Evolutionary conservation across 192 early-diverging fungal species (phyloP).

Genomic region (Umbelopsis ramanniana): DNA sequence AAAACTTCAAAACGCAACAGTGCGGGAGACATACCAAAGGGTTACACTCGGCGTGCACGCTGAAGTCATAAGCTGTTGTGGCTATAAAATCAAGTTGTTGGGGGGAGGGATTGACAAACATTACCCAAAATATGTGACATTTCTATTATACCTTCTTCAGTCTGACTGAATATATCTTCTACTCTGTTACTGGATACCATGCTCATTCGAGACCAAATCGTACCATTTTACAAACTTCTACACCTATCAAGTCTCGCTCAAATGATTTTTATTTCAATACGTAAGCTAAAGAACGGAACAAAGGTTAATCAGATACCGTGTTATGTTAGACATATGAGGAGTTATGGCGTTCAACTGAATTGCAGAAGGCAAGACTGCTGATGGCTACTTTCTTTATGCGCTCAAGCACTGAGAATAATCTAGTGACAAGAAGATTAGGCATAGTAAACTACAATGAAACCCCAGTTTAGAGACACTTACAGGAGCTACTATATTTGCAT

Average conservation of each 20-base stretch:
- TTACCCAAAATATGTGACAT: too few species aligned
- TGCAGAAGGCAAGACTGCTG: neutral
- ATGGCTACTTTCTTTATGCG: neutral
- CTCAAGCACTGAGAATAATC: conserved; percentile 15
- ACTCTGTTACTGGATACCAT: too few species aligned
- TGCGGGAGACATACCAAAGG: neutral
- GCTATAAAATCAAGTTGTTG: neutral
- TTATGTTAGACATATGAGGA: too few species aligned
- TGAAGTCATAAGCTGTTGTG: neutral
- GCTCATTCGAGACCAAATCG: too few species aligned
- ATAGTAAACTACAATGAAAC: neutral
- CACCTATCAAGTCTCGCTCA: too few species aligned
- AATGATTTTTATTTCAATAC: too few species aligned
- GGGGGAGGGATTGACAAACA: neutral
- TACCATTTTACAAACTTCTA: too few species aligned
- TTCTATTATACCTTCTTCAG: too few species aligned
- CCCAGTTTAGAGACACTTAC: neutral
- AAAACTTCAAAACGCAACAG: conserved; percentile 2
- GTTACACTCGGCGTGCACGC: neutral
- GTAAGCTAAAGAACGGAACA: too few species aligned
- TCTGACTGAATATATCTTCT: too few species aligned
- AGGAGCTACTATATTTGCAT: neutral
- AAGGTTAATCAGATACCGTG: too few species aligned
- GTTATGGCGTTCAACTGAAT: too few species aligned
- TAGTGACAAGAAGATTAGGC: neutral